Conservation (phyloP, 2,329 filamentous ascomycete genomes). For the Malbranchea zuffiana region DNA sequence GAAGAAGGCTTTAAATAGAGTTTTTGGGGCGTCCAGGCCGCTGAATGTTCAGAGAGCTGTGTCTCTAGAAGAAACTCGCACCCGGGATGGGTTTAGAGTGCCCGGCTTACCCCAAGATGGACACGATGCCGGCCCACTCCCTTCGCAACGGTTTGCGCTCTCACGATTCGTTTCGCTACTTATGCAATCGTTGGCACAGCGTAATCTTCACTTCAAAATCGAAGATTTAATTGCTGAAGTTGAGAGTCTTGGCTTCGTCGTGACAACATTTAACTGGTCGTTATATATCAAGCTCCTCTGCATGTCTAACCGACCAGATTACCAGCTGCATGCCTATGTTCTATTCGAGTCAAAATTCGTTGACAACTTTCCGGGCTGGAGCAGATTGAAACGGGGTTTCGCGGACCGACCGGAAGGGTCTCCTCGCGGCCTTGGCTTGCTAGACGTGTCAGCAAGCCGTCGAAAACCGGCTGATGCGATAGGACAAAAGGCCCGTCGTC, state of each 20-base stretch:
- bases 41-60: constrained; percentile 4
- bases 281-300: constrained; percentile 59
- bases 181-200: constrained; percentile 41
- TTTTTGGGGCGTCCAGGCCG: constrained; percentile 34
- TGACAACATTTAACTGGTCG: constrained; percentile 76
- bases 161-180: constrained; percentile 41
- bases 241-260: constrained; percentile 54
- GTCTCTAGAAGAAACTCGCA: neutral
- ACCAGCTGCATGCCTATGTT: constrained; percentile 51
- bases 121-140: constrained; percentile 15
- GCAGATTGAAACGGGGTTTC: constrained; percentile 25
- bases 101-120: neutral
- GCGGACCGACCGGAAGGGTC: constrained; percentile 22
- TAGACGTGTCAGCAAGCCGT: constrained; percentile 21
- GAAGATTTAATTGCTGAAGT: constrained; percentile 45
- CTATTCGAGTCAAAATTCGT: constrained; percentile 70
- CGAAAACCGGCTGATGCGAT: constrained; percentile 20
- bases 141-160: constrained; percentile 40
- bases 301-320: constrained; percentile 45
- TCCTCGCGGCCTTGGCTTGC: constrained; percentile 22
- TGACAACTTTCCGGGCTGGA: constrained; percentile 67
- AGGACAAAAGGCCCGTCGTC: constrained; percentile 23
- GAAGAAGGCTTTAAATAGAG: constrained; percentile 48
- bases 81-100: neutral
- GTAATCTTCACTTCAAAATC: constrained; percentile 46